These are phyloP conservation scores for Leishmania aethiopica DNA, from an alignment of 208 protist species.

Conservation along the genomic window DNA sequence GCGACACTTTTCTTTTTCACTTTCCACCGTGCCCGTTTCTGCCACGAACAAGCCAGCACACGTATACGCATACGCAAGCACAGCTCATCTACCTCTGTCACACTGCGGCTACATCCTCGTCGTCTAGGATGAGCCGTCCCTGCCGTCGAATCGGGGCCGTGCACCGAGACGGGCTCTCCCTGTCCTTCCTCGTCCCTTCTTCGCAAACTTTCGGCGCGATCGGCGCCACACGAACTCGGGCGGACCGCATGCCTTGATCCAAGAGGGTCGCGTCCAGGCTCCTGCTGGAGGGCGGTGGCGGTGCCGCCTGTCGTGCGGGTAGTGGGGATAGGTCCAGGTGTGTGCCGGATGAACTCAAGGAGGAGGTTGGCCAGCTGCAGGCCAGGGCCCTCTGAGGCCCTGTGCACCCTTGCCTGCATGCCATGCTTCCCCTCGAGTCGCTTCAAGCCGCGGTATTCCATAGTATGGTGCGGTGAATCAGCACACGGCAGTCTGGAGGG, in stretches of 20 bases:
- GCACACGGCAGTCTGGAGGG: neutral
- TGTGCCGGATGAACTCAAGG: neutral
- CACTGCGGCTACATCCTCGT: neutral
- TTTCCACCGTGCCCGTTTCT: neutral
- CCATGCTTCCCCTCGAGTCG: neutral
- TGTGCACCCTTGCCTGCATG: neutral
- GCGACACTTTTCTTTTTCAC: neutral
- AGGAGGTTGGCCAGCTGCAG: neutral
- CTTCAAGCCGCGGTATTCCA: neutral
- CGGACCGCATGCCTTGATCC: neutral
- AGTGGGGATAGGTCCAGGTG: neutral
- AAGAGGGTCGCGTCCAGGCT: neutral
- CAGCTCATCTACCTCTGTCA: neutral
- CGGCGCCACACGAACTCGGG: neutral
- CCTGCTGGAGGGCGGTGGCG: neutral
- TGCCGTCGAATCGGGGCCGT: no score
- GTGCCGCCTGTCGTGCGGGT: neutral
- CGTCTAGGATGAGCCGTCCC: neutral
- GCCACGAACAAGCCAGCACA: neutral
- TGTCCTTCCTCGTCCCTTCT: neutral
- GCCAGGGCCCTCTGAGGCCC: neutral
- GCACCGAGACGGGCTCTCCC: neutral
- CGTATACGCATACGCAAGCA: neutral
- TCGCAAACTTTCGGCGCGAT: neutral
- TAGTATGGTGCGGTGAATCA: neutral